These are phyloP conservation scores for Pelargonium fulgidum DNA, from an alignment of 441 rosid species.

Conservation along the genomic window DNA sequence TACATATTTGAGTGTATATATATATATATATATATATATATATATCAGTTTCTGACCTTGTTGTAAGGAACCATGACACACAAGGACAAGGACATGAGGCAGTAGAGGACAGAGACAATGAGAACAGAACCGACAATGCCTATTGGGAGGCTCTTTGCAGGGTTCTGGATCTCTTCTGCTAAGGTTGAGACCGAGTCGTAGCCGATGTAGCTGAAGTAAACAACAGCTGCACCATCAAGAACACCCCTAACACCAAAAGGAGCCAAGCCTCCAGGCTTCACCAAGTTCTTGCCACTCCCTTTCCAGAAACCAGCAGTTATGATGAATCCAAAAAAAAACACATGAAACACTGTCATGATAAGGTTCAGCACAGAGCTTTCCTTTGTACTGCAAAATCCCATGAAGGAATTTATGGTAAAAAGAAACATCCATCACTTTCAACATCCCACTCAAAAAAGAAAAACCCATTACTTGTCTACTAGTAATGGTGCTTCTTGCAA, in stretches of 20 bases:
- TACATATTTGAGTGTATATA: no score
- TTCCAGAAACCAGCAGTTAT: constrained; percentile 57
- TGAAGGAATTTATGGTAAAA: background rate
- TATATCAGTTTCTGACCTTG: constrained; percentile 36
- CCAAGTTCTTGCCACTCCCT: constrained; percentile 50
- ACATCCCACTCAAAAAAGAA: constrained; percentile 14
- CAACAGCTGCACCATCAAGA: constrained; percentile 65
- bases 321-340: constrained; percentile 74
- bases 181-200: constrained; percentile 87
- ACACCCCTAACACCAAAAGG: constrained; percentile 74
- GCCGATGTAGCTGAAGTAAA: constrained; percentile 25
- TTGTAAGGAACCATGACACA: constrained; percentile 75
- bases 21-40: no score
- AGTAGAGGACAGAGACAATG: constrained; percentile 57
- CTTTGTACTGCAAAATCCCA: constrained; percentile 63
- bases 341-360: constrained; percentile 72
- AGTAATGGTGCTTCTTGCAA: no score
- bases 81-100: constrained; percentile 76
- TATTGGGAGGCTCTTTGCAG: constrained; percentile 62
- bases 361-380: constrained; percentile 79
- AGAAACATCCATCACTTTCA: constrained; percentile 14
- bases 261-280: constrained; percentile 67
- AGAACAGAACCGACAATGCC: constrained; percentile 83
- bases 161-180: constrained; percentile 90
- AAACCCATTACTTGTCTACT: background rate